phyloP scores from a whole-genome alignment of 345 rosid genomes.

The Xanthoceras sorbifolium region DNA sequence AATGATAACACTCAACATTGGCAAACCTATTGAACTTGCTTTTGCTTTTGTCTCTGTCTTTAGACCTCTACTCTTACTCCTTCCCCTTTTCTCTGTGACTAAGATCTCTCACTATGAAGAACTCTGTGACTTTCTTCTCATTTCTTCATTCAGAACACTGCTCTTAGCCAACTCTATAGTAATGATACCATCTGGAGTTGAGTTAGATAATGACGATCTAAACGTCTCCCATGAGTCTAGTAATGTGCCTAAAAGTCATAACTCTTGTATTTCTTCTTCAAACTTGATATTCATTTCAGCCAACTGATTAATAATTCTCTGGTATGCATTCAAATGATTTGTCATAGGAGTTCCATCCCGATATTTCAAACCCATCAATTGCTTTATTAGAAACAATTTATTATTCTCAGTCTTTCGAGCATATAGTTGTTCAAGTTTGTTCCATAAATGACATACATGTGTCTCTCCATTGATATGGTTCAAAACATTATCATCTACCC shows the following conservation, averaged over 20 bases:
- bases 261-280: background rate
- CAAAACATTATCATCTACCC: slow-evolving; percentile 9
- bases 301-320: background rate
- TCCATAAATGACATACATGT: background rate
- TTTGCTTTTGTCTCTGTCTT: too few species aligned
- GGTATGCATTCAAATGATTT: slow-evolving; percentile 11
- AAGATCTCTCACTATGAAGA: too few species aligned
- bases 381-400: background rate
- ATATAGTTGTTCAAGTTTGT: background rate
- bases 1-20: too few species aligned
- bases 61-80: too few species aligned
- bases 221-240: slow-evolving; percentile 4
- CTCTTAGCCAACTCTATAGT: too few species aligned
- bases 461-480: slow-evolving; percentile 7
- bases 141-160: too few species aligned
- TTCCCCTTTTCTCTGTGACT: too few species aligned
- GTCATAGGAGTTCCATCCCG: background rate
- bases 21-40: too few species aligned
- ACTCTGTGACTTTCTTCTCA: too few species aligned
- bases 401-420: slow-evolving; percentile 12
- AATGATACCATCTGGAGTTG: background rate
- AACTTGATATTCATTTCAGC: slow-evolving; percentile 2
- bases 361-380: background rate
- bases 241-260: slow-evolving; percentile 8
- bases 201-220: background rate